Evolutionary conservation across 2,329 filamentous ascomycete species (phyloP).

Genomic region (Sphaerostilbella broomeana): DNA sequence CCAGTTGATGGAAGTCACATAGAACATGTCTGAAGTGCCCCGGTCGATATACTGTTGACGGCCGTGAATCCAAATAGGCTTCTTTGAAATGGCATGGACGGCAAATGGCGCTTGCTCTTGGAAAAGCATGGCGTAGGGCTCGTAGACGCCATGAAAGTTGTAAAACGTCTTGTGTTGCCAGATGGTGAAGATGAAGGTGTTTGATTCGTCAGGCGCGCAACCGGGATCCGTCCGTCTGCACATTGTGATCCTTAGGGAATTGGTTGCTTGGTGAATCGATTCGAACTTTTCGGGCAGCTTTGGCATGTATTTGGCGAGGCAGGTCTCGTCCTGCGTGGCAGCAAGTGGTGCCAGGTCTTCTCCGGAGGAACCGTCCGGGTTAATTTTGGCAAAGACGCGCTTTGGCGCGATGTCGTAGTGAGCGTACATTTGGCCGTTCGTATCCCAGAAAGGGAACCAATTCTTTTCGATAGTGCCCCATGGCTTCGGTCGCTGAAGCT

Average conservation of each 20-base stretch:
- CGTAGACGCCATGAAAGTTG: constrained; percentile 44
- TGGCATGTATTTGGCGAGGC: constrained; percentile 42
- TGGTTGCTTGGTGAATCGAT: constrained; percentile 54
- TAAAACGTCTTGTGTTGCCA: constrained; percentile 49
- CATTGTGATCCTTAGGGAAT: constrained; percentile 49
- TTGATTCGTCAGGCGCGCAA: constrained; percentile 36
- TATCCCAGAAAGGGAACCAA: constrained; percentile 57
- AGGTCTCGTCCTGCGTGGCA: constrained; percentile 35
- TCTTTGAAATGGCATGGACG: constrained; percentile 41
- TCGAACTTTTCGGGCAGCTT: constrained; percentile 29
- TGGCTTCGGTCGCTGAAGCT: constrained; percentile 44
- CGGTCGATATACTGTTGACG: constrained; percentile 28
- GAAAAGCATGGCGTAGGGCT: constrained; percentile 50
- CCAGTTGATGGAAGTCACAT: constrained; percentile 52
- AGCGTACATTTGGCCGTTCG: constrained; percentile 36
- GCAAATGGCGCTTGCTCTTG: constrained; percentile 41
- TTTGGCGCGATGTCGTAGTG: constrained; percentile 48
- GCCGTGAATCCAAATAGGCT: constrained; percentile 51
- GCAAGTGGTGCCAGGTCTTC: constrained; percentile 36
- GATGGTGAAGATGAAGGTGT: constrained; percentile 50
- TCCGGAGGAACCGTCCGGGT: constrained; percentile 39
- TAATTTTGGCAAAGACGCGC: constrained; percentile 43
- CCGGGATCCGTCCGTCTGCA: constrained; percentile 40
- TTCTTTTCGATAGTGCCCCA: constrained; percentile 50
- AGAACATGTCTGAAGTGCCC: constrained; percentile 47